Conservation (phyloP, 1,139 yeast genomes). For the Trichomonascaceae sp. region DNA sequence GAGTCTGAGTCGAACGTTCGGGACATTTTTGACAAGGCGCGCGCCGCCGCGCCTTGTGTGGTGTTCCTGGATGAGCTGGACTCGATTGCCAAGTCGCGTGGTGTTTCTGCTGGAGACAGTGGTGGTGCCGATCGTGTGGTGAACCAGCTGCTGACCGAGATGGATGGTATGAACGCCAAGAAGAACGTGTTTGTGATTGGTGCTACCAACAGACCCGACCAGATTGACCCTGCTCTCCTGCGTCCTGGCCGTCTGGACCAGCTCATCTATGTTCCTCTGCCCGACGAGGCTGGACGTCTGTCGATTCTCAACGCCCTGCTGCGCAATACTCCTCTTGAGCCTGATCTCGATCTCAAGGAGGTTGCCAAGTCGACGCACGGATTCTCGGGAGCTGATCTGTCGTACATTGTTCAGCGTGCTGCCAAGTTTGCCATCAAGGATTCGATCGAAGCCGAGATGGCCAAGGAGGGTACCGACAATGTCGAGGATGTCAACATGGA, state of each 20-base stretch:
- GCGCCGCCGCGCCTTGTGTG: constrained; percentile 98
- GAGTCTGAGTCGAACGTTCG: constrained; percentile 95
- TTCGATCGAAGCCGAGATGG: constrained; percentile 67
- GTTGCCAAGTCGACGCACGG: constrained; percentile 92
- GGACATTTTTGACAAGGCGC: constrained; percentile 94
- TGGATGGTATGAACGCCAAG: constrained; percentile 99
- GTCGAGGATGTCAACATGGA: constrained; percentile 39
- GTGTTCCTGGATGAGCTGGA: constrained; percentile 96
- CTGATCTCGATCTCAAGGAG: constrained; percentile 77
- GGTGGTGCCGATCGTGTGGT: constrained; percentile 99
- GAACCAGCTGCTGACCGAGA: constrained; percentile 92
- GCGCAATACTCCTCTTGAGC: constrained; percentile 97
- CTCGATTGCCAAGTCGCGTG: constrained; percentile 96
- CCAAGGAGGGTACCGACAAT: constrained; percentile 34
- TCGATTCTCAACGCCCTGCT: constrained; percentile 91
- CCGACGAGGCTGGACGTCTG: constrained; percentile 87
- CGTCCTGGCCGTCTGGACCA: constrained; percentile 99
- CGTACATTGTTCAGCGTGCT: constrained; percentile 93
- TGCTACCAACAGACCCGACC: constrained; percentile 98
- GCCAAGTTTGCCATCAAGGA: constrained; percentile 98
- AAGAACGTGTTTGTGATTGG: constrained; percentile 98
- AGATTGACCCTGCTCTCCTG: constrained; percentile 94
- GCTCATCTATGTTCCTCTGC: constrained; percentile 94
- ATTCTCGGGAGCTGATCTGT: constrained; percentile 97
- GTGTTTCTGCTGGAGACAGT: constrained; percentile 85